These are phyloP conservation scores for Teunomyces tritomae DNA, from an alignment of 805 yeast species.

Conservation along the genomic window DNA sequence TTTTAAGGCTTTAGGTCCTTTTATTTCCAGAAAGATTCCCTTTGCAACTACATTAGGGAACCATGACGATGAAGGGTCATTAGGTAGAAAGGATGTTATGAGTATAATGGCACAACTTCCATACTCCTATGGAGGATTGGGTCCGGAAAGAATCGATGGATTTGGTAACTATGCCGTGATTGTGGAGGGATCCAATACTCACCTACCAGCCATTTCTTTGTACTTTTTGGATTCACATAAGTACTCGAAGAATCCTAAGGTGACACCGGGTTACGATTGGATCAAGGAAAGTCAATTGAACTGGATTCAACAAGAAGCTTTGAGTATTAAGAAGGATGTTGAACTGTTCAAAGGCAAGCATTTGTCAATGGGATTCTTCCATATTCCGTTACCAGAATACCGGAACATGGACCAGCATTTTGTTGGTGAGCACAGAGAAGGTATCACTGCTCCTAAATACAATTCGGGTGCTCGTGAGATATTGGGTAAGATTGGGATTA, in stretches of 20 bases:
- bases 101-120: conserved; percentile 58
- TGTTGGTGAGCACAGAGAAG: conserved; percentile 71
- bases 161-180: conserved; percentile 76
- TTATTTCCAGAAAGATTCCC: conserved; percentile 67
- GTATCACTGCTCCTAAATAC: conserved; percentile 70
- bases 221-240: conserved; percentile 86
- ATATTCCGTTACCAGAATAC: conserved; percentile 90
- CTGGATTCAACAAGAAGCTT: conserved; percentile 43
- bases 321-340: conserved; percentile 22
- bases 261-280: conserved; percentile 82
- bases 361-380: conserved; percentile 86
- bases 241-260: conserved; percentile 64
- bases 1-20: conserved; percentile 72
- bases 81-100: conserved; percentile 62
- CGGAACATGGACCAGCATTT: conserved; percentile 44
- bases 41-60: conserved; percentile 87
- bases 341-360: conserved; percentile 42
- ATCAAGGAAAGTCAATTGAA: conserved; percentile 66
- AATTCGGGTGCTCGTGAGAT: conserved; percentile 65
- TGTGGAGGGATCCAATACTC: conserved; percentile 39
- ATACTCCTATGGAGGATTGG: conserved; percentile 56
- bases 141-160: conserved; percentile 72
- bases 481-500: conserved; percentile 65
- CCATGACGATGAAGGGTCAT: conserved; percentile 87
- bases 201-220: conserved; percentile 50